A percentile compares a stretch with the other conserved stretches of the same genome.
phyloP scores from a whole-genome alignment of 495 filamentous ascomycete species.

The Lindgomyces ingoldianus region DNA sequence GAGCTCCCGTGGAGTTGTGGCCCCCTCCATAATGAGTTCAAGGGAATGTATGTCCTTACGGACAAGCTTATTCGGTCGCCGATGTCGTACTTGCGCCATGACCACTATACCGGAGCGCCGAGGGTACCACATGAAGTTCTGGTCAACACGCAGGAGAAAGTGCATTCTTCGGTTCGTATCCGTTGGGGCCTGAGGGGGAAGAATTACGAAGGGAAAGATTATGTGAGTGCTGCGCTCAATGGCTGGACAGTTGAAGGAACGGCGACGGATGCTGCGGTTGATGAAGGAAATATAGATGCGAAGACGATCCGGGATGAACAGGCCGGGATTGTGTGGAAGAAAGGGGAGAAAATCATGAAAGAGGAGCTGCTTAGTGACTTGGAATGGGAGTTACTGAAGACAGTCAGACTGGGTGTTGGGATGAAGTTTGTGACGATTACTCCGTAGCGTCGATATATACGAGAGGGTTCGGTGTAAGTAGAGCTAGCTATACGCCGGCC shows the following conservation, averaged over 20 bases:
- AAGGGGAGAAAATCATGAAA: slow-evolving; percentile 15
- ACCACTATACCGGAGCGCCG: slow-evolving; percentile 13
- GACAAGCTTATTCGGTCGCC: slow-evolving; percentile 65
- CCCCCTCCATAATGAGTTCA: slow-evolving; percentile 47
- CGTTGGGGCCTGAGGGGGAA: slow-evolving; percentile 13
- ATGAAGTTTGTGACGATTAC: slow-evolving; percentile 6
- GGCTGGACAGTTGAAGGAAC: slow-evolving; percentile 7
- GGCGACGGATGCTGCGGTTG: neutral
- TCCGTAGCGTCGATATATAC: neutral
- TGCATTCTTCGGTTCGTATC: slow-evolving; percentile 19
- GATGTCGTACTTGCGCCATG: slow-evolving; percentile 4
- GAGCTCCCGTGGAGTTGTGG: slow-evolving; percentile 75
- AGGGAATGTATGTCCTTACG: slow-evolving; percentile 45
- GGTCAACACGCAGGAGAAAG: slow-evolving; percentile 13
- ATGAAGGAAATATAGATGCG: neutral
- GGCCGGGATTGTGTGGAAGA: slow-evolving; percentile 1
- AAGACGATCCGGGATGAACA: slow-evolving; percentile 13
- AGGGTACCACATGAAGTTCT: slow-evolving; percentile 9
- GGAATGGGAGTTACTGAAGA: slow-evolving; percentile 17
- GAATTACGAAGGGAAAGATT: slow-evolving; percentile 12
- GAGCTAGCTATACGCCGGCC: too few relatives aligned
- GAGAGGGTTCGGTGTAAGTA: neutral
- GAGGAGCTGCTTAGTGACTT: slow-evolving; percentile 22
- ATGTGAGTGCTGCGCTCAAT: slow-evolving; percentile 4
- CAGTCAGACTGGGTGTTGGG: slow-evolving; percentile 4